Evolutionary conservation across 345 rosid species (phyloP), one percentile per base, ranked within the genome.

Genomic region (Hypericum androsaemum): DNA sequence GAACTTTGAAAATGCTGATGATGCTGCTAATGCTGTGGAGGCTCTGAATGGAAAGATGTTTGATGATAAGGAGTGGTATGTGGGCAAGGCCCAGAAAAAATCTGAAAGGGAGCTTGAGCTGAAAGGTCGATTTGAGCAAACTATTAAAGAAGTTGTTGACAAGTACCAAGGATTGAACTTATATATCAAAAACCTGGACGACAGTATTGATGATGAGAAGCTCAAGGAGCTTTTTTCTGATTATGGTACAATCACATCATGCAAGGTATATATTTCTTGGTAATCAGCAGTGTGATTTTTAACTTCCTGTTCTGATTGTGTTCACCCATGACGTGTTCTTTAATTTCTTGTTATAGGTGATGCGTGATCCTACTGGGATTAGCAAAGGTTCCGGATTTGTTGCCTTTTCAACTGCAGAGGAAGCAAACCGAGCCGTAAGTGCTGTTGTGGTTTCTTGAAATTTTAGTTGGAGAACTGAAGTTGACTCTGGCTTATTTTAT

Each of bases 371-470:
- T 13, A 52, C 14, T 52, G 69, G 69, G 12, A 15, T 45, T 22
- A 64, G 69, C 37, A 58, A 28, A 16, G 69, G 69, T 12, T 64
- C 69, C 8, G 69, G 63, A 5, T 64, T 64, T 64, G 69, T 64
- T 44, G 69, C 69, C 0, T 64, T 58, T 35, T 46, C 69, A 10
- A 58, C 63, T 12, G 49, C 69, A 52, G 69, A 64, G 47, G 69
- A 64, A 10, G 69, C 69, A 10, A 38, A 62, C 12, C 37, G 48
- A 50, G 70, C 65, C 53, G 65, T 66, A 66, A 60, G 65, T 49
- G 32, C 32, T 36, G 9, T 22, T 3, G 38, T 5, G 41, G 3
- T 57, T 38, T 38, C 7, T 43, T 28, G n/a, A 28, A 8, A n/a
- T 38, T 32, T 8, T 10, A 37, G 5, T 42, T 41, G 9, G 39